Evolutionary conservation across 257 asterid species (phyloP), one percentile per base, ranked within the genome.

Genomic region (Rehmannia glutinosa): DNA sequence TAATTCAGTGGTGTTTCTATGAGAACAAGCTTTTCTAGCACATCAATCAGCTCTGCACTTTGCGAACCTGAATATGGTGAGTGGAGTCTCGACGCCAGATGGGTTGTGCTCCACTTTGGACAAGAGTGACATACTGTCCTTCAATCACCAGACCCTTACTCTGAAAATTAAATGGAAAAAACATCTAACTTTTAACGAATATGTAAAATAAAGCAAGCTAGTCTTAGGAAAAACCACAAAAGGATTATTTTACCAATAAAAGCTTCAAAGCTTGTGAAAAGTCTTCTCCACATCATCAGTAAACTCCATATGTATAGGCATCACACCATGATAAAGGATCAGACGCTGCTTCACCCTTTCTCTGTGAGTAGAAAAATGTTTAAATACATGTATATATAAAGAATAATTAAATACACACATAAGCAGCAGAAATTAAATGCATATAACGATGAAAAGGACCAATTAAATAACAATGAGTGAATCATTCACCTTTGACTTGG

Each of bases 81-180:
- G 87, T 85, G 21, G 97, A 94, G 72, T 90, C 91, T 55, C 84
- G 77, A 21, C 97, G 99, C 99, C 99, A 94, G 75, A 94, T 94
- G 73, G 99, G 96, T 74, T 94, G 99, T 8, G 96, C 92, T 66
- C 99, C 99, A 61, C 99, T 94, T 82, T 94, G 99, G 53, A 91
- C 99, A 32, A 94, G 94, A 35, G 99, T 94, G 33, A 94, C 96
- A 58, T 47, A 75, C 71, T 94, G 96, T 23, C 95, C 99, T 75
- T 83, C 90, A 63, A 61, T 73, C 78, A 94, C 83, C 73, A 87
- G 75, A 63, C 83, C 80, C 82, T 91, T 88, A 20, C 65, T 76
- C 99, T 94, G 78, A 46, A 70, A 15, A 62, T 42, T 3, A 25
- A 64, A 62, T 20, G 54, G 11, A 62, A 49, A 32, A 60, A 8